phyloP scores from a whole-genome alignment of 2,329 filamentous ascomycete genomes.

The Aspergillus brunneoviolaceus region DNA sequence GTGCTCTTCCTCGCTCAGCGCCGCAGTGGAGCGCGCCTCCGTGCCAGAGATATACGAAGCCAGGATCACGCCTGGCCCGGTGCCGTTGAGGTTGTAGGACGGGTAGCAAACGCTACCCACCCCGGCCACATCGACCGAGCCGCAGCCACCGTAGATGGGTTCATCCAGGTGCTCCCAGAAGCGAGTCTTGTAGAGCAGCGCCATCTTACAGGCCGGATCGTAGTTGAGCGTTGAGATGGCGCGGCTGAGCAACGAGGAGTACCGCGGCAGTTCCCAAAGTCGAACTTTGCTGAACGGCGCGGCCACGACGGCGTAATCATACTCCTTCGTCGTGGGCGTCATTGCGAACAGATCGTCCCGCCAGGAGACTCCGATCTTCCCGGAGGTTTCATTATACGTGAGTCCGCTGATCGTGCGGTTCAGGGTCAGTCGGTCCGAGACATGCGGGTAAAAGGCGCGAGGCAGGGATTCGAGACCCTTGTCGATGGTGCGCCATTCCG shows the following conservation, averaged over 20 bases:
- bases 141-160: constrained; percentile 61
- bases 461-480: constrained; percentile 61
- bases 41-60: constrained; percentile 46
- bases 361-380: constrained; percentile 61
- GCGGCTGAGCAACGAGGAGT: constrained; percentile 51
- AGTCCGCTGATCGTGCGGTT: constrained; percentile 59
- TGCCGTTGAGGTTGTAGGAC: constrained; percentile 37
- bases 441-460: constrained; percentile 60
- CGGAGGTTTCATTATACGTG: constrained; percentile 50
- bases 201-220: constrained; percentile 56
- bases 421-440: constrained; percentile 58
- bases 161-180: constrained; percentile 56
- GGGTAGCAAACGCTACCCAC: constrained; percentile 39
- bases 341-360: constrained; percentile 42
- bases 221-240: constrained; percentile 54
- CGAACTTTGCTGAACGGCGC: constrained; percentile 65
- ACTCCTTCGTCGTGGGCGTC: constrained; percentile 50
- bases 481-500: constrained; percentile 65
- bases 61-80: constrained; percentile 36
- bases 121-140: constrained; percentile 29
- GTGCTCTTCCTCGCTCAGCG: constrained; percentile 45
- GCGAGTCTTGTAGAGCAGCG: constrained; percentile 66
- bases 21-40: constrained; percentile 24
- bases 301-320: constrained; percentile 67
- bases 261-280: constrained; percentile 59